Conservation (phyloP, 768 basidiomycete genomes). For the Harrya chromipes region DNA sequence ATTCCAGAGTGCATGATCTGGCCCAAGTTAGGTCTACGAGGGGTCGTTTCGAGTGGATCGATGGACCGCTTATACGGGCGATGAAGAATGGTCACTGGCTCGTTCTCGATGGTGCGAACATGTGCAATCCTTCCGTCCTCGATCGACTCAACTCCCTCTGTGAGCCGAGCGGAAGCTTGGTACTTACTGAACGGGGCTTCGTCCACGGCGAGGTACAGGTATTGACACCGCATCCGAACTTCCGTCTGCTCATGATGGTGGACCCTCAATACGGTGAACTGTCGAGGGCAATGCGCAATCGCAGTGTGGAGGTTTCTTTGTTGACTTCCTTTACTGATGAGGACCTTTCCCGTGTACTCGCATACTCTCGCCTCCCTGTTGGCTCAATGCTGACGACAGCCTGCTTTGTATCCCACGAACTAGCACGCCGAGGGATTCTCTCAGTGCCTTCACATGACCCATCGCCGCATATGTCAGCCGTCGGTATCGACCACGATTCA, state of each 20-base stretch:
- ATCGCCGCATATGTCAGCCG: constrained; percentile 32
- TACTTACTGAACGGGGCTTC: constrained; percentile 87
- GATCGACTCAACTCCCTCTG: constrained; percentile 97
- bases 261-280: constrained; percentile 91
- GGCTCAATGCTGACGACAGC: constrained; percentile 3
- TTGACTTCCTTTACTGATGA: constrained; percentile 36
- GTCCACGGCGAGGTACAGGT: constrained; percentile 72
- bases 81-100: constrained; percentile 89
- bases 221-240: constrained; percentile 80
- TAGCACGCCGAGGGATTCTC: constrained; percentile 25
- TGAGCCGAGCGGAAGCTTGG: constrained; percentile 76
- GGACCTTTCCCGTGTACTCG: constrained; percentile 45
- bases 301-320: constrained; percentile 83
- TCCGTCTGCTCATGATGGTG: constrained; percentile 91
- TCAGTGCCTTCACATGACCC: background rate
- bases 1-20: constrained; percentile 23
- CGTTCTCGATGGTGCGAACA: constrained; percentile 87
- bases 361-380: constrained; percentile 50
- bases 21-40: constrained; percentile 24
- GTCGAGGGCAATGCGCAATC: constrained; percentile 97
- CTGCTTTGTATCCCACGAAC: constrained; percentile 19
- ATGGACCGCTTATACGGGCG: constrained; percentile 86
- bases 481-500: constrained; percentile 48
- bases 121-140: constrained; percentile 92
- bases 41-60: constrained; percentile 89